phyloP scores from a whole-genome alignment of 345 rosid species.

The Abelmoschus esculentus region DNA sequence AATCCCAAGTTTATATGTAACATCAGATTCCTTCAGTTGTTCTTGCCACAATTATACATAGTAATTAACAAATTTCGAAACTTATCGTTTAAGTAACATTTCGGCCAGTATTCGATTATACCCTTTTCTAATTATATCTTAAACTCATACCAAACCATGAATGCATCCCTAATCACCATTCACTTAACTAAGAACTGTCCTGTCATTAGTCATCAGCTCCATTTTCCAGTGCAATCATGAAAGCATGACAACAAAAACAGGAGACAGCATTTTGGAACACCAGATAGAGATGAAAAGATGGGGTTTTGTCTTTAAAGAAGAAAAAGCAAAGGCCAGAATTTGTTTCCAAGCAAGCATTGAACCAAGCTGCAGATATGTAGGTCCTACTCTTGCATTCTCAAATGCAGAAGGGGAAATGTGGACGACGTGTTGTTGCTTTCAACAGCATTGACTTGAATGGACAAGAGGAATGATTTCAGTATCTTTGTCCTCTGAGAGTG shows the following conservation, averaged over 20 bases:
- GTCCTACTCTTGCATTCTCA: constrained; percentile 15
- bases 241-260: constrained; percentile 8
- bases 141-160: background rate
- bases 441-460: constrained; percentile 4
- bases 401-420: constrained; percentile 1
- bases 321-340: constrained; percentile 23
- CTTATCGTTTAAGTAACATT: too few relatives aligned
- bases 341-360: constrained; percentile 5
- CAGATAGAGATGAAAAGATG: constrained; percentile 6
- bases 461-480: constrained; percentile 14
- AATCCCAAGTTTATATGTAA: constrained; percentile 11
- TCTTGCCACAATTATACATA: constrained; percentile 7
- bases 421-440: constrained; percentile 10
- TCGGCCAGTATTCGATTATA: too few relatives aligned
- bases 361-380: constrained; percentile 9
- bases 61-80: background rate
- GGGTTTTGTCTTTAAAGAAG: background rate
- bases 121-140: too few relatives aligned
- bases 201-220: constrained; percentile 21
- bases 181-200: too few relatives aligned
- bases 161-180: background rate
- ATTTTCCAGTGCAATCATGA: background rate
- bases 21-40: constrained; percentile 12
- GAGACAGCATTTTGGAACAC: constrained; percentile 7
- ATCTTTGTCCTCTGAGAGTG: constrained; percentile 20